These are phyloP conservation scores for Vitis riparia DNA, from an alignment of 164 flowering plant genomes.

Conservation along the genomic window DNA sequence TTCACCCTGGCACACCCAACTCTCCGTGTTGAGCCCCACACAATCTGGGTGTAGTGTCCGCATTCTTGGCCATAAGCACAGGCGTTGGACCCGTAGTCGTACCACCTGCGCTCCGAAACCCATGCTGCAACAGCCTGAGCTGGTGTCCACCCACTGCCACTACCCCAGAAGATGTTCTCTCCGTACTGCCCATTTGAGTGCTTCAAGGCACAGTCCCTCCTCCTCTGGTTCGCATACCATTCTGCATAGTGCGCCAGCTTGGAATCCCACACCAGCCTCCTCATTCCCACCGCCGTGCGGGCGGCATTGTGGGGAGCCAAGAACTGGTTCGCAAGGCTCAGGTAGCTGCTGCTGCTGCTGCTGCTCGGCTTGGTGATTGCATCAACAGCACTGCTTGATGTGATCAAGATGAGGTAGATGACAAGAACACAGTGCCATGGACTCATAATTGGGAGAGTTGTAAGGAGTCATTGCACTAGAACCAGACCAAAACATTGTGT, in stretches of 20 bases:
- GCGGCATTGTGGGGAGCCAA: slow-evolving; percentile 58
- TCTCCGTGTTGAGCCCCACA: slow-evolving; percentile 47
- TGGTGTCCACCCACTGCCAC: slow-evolving; percentile 55
- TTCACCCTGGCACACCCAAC: slow-evolving; percentile 63
- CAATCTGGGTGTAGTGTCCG: slow-evolving; percentile 80
- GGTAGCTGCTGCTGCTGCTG: not conserved
- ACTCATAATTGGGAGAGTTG: too few relatives aligned
- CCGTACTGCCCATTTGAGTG: slow-evolving; percentile 78
- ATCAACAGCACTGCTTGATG: slow-evolving; percentile 4
- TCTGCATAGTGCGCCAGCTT: slow-evolving; percentile 46
- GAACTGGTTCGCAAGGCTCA: slow-evolving; percentile 29
- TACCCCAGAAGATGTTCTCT: slow-evolving; percentile 83
- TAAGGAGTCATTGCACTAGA: too few relatives aligned
- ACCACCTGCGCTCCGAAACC: slow-evolving; percentile 51
- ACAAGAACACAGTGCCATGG: not conserved
- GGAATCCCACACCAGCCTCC: slow-evolving; percentile 55
- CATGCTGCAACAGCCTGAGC: slow-evolving; percentile 51
- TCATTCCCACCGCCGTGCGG: slow-evolving; percentile 29
- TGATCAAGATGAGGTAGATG: slow-evolving; percentile 21
- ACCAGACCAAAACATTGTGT: not conserved
- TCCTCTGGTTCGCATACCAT: slow-evolving; percentile 43
- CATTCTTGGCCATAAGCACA: slow-evolving; percentile 41
- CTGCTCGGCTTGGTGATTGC: not conserved
- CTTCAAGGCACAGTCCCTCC: slow-evolving; percentile 42
- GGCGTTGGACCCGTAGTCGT: slow-evolving; percentile 33